Evolutionary conservation across 2,329 filamentous ascomycete genomes (phyloP).

Genomic region (Epichloe uncinata): DNA sequence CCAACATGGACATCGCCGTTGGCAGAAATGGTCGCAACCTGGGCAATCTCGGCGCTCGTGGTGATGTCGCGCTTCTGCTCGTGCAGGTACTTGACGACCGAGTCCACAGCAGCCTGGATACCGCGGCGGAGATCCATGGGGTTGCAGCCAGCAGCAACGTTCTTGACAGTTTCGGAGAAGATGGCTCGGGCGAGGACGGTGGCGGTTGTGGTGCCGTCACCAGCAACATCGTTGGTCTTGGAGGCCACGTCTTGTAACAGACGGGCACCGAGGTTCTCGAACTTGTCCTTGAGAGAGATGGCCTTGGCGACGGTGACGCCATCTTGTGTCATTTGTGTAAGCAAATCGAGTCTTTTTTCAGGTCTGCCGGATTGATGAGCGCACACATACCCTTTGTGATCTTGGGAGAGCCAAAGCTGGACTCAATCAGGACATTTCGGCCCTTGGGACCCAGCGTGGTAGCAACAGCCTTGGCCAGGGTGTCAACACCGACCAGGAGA

Average conservation of each 20-base stretch:
- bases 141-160: slow-evolving; percentile 98
- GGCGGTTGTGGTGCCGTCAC: slow-evolving; percentile 96
- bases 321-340: slow-evolving; percentile 35
- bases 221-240: slow-evolving; percentile 98
- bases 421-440: slow-evolving; percentile 96
- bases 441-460: slow-evolving; percentile 97
- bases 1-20: slow-evolving; percentile 95
- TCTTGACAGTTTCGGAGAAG: slow-evolving; percentile 99
- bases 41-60: slow-evolving; percentile 90
- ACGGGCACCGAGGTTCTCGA: slow-evolving; percentile 96
- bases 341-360: slow-evolving; percentile 20
- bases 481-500: slow-evolving; percentile 89
- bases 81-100: slow-evolving; percentile 87
- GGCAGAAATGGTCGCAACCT: slow-evolving; percentile 95
- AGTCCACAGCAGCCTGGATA: slow-evolving; percentile 91
- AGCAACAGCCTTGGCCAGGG: slow-evolving; percentile 87
- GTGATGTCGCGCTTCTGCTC: slow-evolving; percentile 97
- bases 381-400: slow-evolving; percentile 77
- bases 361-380: background rate
- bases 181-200: slow-evolving; percentile 95
- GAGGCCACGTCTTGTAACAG: slow-evolving; percentile 95
- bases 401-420: slow-evolving; percentile 95
- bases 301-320: slow-evolving; percentile 85
- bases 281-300: slow-evolving; percentile 92
- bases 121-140: slow-evolving; percentile 97